Evolutionary conservation across 805 yeast species (phyloP), one percentile per base, ranked within the genome.

Genomic region (Sugiyamaella americana): DNA sequence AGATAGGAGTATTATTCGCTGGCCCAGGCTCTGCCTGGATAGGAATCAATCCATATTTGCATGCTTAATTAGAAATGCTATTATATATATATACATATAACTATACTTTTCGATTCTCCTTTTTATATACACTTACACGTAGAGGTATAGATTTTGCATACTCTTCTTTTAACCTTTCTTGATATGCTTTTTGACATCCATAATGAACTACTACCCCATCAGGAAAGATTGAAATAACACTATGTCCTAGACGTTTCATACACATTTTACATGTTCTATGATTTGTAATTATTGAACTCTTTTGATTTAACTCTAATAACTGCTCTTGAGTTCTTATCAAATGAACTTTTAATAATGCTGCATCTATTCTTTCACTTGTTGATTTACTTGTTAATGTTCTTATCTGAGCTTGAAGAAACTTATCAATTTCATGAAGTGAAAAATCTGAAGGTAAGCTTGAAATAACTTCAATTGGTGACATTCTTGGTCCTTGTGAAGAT

Each of bases 231-330:
- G 78, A 69, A 26, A 80, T 63, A 1, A 82, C 77, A 40, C 77
- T 71, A 51, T 70, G 70, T 2, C 81, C 82, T 29, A 83, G 64
- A 10, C 67, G 61, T 54, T 79, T 80, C 19, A 68, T 64, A 62
- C 95, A 87, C 16, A 78, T 70, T 2, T 63, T 56, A 59, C 95
- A 87, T n/a, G 60, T 61, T 30, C 72, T 63, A 17, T 71, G 68
- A 11, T 74, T 72, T 10, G 74, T 64, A 19, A 78, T 46, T 40
- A 52, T 59, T 2, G 65, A 65, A 61, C 57, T 67, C 56, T 47
- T 63, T 52, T 59, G 69, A 54, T 61, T 71, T 36, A 61, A 57
- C 20, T 60, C 60, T 51, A 71, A 67, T n/a, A 74, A 63, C 40
- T 60, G 64, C 54, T 70, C 73, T 54, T 71, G 73, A 16, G 69